Base-by-base conservation (phyloP, 306 rosid genomes). In the Astragalus membranaceus region DNA sequence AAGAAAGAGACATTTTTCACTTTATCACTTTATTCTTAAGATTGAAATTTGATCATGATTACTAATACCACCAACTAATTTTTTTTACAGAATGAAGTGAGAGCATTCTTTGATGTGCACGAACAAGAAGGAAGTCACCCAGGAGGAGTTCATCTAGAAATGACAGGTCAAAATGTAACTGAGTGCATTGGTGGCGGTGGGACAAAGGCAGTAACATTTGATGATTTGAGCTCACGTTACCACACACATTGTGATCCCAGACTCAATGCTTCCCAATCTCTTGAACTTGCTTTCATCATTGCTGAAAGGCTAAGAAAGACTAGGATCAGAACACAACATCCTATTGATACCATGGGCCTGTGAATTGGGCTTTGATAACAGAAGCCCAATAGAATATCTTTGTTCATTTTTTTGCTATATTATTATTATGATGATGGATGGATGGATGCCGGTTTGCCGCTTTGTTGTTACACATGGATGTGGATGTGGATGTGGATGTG, bases 151-250 rank as follows among this genome's bases (percentile, higher is more conserved):
- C 99, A 94, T 72, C 84, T 94, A 5, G 99, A 94, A 87, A 94
- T 94, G 99, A 94, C 99, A 0, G 99, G 99, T 61, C 99, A 94
- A 81, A 94, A 94, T 36, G 99, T 94, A 87, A 94, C 99, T 0
- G 99, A 94, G 84, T 94, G 99, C 91, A 94, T 94, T 8, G 99
- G 99, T 13, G 99, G 99, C 6, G 99, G 99, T 13, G 99, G 99
- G 58, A 91, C 99, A 17, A 85, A 91, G 55, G 88, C 97, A 0
- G 99, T 94, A 57, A 94, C 99, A 5, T 94, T 91, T 0, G 97
- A 94, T 52, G 99, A 94, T 78, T 75, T 94, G 83, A 60, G 97
- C 80, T 91, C 97, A 0, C 97, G 99, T 73, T 94, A 94, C 85
- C 99, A 94, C 88, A 94, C 99, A 26, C 99, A 94, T 86, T 94